Base-by-base conservation (phyloP, 768 basidiomycete species). In the Psilocybe tampanensis region DNA sequence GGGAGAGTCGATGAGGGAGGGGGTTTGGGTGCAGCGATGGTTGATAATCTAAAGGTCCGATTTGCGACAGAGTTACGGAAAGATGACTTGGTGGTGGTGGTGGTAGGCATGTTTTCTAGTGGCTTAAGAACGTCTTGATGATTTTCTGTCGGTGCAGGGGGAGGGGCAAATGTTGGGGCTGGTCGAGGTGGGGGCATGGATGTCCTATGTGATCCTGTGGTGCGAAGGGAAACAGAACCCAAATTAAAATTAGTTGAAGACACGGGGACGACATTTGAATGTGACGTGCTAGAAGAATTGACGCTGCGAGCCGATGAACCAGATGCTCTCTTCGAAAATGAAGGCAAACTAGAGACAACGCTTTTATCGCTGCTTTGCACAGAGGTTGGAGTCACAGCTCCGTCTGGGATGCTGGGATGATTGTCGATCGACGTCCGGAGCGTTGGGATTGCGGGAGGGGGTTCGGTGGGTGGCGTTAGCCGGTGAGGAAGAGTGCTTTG, bases 181-280 rank as follows among this genome's bases (percentile, higher is more conserved):
- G 90, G 90, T 13, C 88, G 85, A 24, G 84, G 88, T 17, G 90
- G 90, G 2, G 90, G 89, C 68, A 89, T 80, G 3, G 88, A 90
- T 18, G 74, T 65, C 39, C 90, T 86, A 80, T 26, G 76, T 12
- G 52, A 56, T 21, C 57, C 39, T 15, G 60, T 19, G 26, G 62
- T 36, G 22, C 59, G 63, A 29, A 56, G 43, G 17, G 52, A 42
- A 17, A 63, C 29, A 34, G 60, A 52, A 26, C 61, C 57, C 36
- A 33, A 50, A 39, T 59, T 60, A 21, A 57, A 36, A 41, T 59
- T 58, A 42, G 56, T 39, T 18, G 52, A 18, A 22, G 56, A 32
- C 8, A 17, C 43, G n/a, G 59, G 53, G 7, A 42, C 54, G 29
- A 64, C 22, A 47, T 69, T 74, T 6, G 82, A 79, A 34, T 76